Base-by-base conservation (phyloP, 257 asterid genomes). In the Thymus mandschuricus region DNA sequence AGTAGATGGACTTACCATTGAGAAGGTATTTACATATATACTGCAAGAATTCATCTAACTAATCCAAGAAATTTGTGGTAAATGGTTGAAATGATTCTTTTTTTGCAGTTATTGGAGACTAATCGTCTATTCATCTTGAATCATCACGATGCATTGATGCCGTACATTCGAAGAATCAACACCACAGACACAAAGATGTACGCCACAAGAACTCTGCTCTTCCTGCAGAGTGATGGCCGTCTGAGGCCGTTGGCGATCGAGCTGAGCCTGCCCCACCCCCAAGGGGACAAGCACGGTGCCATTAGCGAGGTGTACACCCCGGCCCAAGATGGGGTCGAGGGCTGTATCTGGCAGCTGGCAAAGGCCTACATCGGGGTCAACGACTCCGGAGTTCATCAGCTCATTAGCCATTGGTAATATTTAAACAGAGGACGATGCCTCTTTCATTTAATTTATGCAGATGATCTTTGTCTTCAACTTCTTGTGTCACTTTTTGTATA, bases 361-460 rank as follows among this genome's bases (percentile, higher is more conserved):
- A 86, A 83, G 74, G 87, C 87, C 61, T 86, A 81, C 56, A 88
- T 60, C 21, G 79, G 80, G 2, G 91, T 86, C 6, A 81, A 81
- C 61, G 92, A 86, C n/a, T 73, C 91, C 1, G 91, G 91, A 4
- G 70, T 75, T 71, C 91, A 86, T 76, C 85, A 86, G 75, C 88
- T 86, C 64, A 71, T 83, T 60, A 79, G 88, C 21, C 21, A 21
- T 21, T 21, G 21, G 21, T 21, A 21, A 21, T 21, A 21, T 21
- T 21, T 21, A 21, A 21, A 21, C 21, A 21, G 21, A 21, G 21
- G 21, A 21, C 0, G 21, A 21, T 21, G 21, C 21, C 21, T 21
- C 21, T 21, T 86, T 86, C 83, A 81, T 28, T 13, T 21, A 0
- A 21, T 21, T 21, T 21, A 9, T 2, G 10, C 34, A 7, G 4